phyloP scores from a whole-genome alignment of 192 early-diverging fungal genomes.

The Funneliformis geosporum region DNA sequence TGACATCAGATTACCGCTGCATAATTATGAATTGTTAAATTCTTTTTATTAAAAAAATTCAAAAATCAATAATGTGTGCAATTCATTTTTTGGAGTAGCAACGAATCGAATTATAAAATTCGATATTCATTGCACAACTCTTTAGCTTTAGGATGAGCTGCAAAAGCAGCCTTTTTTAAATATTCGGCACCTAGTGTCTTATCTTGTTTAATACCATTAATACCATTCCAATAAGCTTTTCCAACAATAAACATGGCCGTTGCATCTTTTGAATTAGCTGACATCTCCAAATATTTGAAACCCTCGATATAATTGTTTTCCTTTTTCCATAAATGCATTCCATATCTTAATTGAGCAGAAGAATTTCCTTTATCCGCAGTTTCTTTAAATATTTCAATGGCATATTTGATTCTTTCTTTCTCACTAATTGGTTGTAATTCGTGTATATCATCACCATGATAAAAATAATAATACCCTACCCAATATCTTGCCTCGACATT shows the following conservation, averaged over 20 bases:
- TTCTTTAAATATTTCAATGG: neutral
- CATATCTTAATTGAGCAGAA: conserved; percentile 22
- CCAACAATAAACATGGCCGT: conserved; percentile 27
- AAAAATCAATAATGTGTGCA: too few species aligned
- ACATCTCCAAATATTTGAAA: conserved; percentile 2
- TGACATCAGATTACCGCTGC: too few species aligned
- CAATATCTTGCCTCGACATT: conserved; percentile 4
- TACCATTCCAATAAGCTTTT: conserved; percentile 9
- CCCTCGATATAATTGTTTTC: neutral
- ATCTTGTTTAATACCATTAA: neutral
- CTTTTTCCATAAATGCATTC: conserved; percentile 1
- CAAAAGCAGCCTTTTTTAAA: conserved; percentile 20
- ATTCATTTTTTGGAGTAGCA: too few species aligned
- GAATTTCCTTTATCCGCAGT: conserved; percentile 16
- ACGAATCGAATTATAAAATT: too few species aligned
- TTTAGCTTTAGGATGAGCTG: conserved; percentile 12
- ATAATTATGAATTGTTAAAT: too few species aligned
- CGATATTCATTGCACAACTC: conserved; percentile 2
- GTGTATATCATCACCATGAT: neutral
- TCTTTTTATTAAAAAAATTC: too few species aligned
- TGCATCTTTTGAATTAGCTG: neutral
- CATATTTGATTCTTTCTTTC: neutral
- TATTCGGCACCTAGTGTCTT: conserved; percentile 1
- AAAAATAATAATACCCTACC: conserved; percentile 13
- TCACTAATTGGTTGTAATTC: neutral